Conservation (phyloP, 805 yeast genomes). For the Cyberlindnera nakhonratchasimensis region DNA sequence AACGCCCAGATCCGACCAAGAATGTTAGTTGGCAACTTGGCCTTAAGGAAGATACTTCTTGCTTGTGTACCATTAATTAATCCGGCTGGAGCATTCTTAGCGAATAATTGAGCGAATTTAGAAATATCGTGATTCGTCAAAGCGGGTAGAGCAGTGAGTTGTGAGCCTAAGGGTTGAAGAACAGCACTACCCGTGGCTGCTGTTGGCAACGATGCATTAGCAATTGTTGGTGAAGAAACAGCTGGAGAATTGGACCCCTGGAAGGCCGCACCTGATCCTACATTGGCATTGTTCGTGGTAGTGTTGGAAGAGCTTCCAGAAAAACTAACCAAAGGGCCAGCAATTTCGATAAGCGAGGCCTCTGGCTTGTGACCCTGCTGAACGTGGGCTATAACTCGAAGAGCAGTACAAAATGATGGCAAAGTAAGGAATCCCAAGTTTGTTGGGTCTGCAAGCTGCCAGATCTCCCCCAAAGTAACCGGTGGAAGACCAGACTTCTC, state of each 20-base stretch:
- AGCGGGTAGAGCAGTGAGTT: constrained; percentile 41
- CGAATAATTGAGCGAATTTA: constrained; percentile 68
- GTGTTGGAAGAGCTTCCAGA: constrained; percentile 21
- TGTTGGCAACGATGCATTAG: constrained; percentile 20
- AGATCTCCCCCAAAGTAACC: constrained; percentile 76
- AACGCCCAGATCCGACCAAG: constrained; percentile 88
- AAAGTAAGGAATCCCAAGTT: constrained; percentile 82
- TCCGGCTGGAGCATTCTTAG: constrained; percentile 57
- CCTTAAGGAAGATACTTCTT: constrained; percentile 81
- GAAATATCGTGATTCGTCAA: constrained; percentile 55
- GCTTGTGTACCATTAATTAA: constrained; percentile 77
- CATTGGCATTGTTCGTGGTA: constrained; percentile 5
- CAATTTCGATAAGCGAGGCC: constrained; percentile 49
- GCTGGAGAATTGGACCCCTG: constrained; percentile 3
- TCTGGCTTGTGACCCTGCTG: constrained; percentile 67
- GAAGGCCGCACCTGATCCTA: too few relatives aligned
- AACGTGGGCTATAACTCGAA: constrained; percentile 85
- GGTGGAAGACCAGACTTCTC: constrained; percentile 85
- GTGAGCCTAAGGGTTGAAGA: constrained; percentile 24
- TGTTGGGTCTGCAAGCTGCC: constrained; percentile 92
- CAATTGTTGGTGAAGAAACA: constrained; percentile 28
- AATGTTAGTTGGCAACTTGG: constrained; percentile 71
- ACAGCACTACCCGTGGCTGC: constrained; percentile 1
- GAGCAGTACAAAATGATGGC: constrained; percentile 76
- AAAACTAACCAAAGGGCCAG: constrained; percentile 67